These are phyloP conservation scores for Phytophthora fragariaefolia DNA, from an alignment of 352 stramenopile genomes.

Conservation along the genomic window DNA sequence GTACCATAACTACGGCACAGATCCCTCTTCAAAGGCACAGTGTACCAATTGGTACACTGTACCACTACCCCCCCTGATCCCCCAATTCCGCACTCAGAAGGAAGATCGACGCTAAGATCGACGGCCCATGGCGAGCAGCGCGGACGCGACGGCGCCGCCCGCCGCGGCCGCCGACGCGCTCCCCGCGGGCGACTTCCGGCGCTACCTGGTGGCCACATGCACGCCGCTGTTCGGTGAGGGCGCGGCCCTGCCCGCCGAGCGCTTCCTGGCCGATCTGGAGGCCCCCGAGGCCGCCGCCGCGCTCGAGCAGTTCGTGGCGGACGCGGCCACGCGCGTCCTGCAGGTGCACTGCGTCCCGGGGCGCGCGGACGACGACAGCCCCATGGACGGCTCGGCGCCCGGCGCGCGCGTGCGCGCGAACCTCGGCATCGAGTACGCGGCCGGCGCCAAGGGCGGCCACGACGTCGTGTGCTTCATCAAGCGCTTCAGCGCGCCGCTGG, in stretches of 20 bases:
- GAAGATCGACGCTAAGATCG: slow-evolving; percentile 25
- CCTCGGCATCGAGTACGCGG: slow-evolving; percentile 76
- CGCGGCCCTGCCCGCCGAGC: slow-evolving; percentile 40
- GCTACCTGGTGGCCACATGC: not conserved
- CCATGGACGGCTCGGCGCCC: slow-evolving; percentile 23
- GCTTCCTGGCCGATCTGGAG: slow-evolving; percentile 55
- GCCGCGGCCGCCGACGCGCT: slow-evolving; percentile 38
- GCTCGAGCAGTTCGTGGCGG: slow-evolving; percentile 76
- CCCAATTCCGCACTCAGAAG: not conserved
- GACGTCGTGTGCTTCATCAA: slow-evolving; percentile 91
- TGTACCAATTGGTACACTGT: not conserved
- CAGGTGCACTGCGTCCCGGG: slow-evolving; percentile 74
- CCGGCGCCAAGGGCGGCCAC: slow-evolving; percentile 67
- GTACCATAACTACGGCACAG: not conserved
- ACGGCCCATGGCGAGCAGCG: slow-evolving; percentile 39
- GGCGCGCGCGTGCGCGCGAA: slow-evolving; percentile 70
- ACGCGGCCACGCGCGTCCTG: slow-evolving; percentile 67
- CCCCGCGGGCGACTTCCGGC: not conserved
- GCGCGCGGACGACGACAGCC: slow-evolving; percentile 36
- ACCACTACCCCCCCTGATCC: not conserved
- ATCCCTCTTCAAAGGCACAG: too few relatives aligned
- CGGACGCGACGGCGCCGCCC: slow-evolving; percentile 28
- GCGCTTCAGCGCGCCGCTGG: slow-evolving; percentile 69
- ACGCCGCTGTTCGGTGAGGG: not conserved
- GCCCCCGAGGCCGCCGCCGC: slow-evolving; percentile 34